A percentile compares a stretch with the other conserved stretches of the same genome.
These are phyloP conservation scores for Picochlorum sp. DNA, from an alignment of 139 green algal species.

Conservation along the genomic window DNA sequence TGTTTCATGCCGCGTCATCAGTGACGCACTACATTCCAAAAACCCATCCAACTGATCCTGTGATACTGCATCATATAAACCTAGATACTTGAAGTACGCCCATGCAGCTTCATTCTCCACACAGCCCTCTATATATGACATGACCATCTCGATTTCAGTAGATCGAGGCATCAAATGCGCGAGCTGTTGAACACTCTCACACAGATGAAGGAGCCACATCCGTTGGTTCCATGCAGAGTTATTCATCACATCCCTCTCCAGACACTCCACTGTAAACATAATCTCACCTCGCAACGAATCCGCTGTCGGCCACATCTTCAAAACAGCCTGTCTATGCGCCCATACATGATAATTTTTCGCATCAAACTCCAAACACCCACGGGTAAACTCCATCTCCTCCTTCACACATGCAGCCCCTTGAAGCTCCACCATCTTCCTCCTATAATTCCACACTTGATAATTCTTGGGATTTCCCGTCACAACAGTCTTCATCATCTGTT, in stretches of 20 bases:
- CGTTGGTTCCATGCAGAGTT: slow-evolving; percentile 86
- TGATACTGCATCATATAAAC: background rate
- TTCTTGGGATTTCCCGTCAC: slow-evolving; percentile 63
- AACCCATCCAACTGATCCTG: background rate
- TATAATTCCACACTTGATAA: slow-evolving; percentile 91
- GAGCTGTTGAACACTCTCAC: no score
- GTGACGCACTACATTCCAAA: no score
- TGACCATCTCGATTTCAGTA: slow-evolving; percentile 41
- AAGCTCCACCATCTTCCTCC: slow-evolving; percentile 42
- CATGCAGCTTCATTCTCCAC: slow-evolving; percentile 62
- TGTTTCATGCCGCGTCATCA: no score
- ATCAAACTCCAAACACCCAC: slow-evolving; percentile 48
- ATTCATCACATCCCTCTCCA: slow-evolving; percentile 68
- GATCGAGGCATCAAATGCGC: background rate
- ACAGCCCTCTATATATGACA: slow-evolving; percentile 20
- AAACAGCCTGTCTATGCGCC: slow-evolving; percentile 63
- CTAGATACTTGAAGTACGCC: slow-evolving; percentile 47
- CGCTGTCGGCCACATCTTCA: background rate
- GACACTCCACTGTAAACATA: slow-evolving; percentile 30
- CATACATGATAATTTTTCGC: slow-evolving; percentile 89
- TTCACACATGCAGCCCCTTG: slow-evolving; percentile 14
- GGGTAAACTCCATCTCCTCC: slow-evolving; percentile 44
- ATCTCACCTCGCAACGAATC: slow-evolving; percentile 40
- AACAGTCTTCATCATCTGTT: slow-evolving; percentile 23
- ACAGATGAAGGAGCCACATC: slow-evolving; percentile 16